A percentile compares a stretch with the other conserved stretches of the same genome.
Evolutionary conservation across 306 rosid species (phyloP).

Genomic region (Ammopiptanthus mongolicus): DNA sequence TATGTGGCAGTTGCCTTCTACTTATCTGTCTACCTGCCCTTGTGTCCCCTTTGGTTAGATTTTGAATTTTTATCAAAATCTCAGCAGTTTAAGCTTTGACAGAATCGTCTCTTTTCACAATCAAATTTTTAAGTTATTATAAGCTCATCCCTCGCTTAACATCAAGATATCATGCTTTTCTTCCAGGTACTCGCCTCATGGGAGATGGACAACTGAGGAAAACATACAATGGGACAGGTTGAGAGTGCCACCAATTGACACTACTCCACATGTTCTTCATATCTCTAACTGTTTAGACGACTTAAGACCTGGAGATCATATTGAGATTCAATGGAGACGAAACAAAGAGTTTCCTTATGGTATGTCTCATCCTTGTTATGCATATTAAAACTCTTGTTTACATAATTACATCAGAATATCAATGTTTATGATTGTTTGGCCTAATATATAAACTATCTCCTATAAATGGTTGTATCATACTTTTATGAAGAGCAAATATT

Average conservation of each 20-base stretch:
- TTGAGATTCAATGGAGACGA: constrained; percentile 97
- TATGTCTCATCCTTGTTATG: constrained; percentile 26
- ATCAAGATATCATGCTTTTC: background rate
- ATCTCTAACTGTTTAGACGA: constrained; percentile 63
- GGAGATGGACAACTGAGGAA: constrained; percentile 75
- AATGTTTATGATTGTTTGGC: background rate
- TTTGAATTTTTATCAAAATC: background rate
- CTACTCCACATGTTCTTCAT: constrained; percentile 62
- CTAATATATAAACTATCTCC: background rate
- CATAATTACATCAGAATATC: background rate
- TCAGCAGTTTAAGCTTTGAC: background rate
- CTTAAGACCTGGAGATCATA: constrained; percentile 76
- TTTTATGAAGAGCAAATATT: background rate
- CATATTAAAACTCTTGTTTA: background rate
- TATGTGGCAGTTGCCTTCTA: constrained; percentile 31
- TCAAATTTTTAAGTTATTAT: background rate
- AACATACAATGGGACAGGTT: constrained; percentile 73
- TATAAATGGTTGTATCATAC: background rate
- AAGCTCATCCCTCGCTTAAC: background rate
- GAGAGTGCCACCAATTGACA: constrained; percentile 66
- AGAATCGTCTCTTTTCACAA: background rate
- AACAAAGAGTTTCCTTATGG: constrained; percentile 82
- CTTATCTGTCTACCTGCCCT: background rate
- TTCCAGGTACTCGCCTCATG: constrained; percentile 75
- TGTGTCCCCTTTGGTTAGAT: background rate